These are phyloP conservation scores for Dryadomyces quercus-mongolicae DNA, from an alignment of 2,329 filamentous ascomycete genomes.

Conservation along the genomic window DNA sequence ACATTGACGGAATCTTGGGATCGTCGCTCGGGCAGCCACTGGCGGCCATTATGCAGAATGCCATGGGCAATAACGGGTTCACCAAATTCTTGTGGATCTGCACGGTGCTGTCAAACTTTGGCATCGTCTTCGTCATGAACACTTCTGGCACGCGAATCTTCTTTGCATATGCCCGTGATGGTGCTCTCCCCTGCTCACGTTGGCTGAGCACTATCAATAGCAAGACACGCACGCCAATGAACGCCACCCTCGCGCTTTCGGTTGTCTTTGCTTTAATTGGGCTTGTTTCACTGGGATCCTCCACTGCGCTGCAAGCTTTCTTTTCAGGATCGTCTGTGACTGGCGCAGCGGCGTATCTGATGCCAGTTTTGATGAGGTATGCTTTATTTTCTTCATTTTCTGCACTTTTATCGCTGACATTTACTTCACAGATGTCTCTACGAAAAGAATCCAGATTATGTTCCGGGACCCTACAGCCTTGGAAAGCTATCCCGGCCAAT, in stretches of 20 bases:
- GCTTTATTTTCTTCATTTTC: background rate
- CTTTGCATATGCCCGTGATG: slow-evolving; percentile 5
- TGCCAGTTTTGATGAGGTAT: slow-evolving; percentile 4
- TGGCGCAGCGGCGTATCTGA: slow-evolving; percentile 2
- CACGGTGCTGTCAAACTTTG: slow-evolving; percentile 6
- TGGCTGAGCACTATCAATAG: slow-evolving; percentile 2
- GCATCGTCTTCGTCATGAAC: slow-evolving; percentile 7
- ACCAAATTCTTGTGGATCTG: slow-evolving; percentile 3
- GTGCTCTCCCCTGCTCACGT: slow-evolving; percentile 1
- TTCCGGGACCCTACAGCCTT: background rate
- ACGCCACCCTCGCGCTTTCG: background rate
- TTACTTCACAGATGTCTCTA: background rate
- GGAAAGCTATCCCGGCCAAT: background rate
- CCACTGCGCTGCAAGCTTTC: slow-evolving; percentile 3
- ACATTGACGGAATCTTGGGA: slow-evolving; percentile 4
- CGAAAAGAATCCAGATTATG: slow-evolving; percentile 3
- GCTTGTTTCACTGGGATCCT: slow-evolving; percentile 1
- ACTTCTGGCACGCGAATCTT: slow-evolving; percentile 4
- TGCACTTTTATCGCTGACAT: background rate
- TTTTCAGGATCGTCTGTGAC: slow-evolving; percentile 5
- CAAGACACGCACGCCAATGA: slow-evolving; percentile 1
- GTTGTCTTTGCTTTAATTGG: slow-evolving; percentile 4
- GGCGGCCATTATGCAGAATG: slow-evolving; percentile 1
- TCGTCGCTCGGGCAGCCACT: slow-evolving; percentile 4
- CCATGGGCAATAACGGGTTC: slow-evolving; percentile 1